Conservation (phyloP, 2,329 filamentous ascomycete genomes). For the Aureobasidium pullulans region DNA sequence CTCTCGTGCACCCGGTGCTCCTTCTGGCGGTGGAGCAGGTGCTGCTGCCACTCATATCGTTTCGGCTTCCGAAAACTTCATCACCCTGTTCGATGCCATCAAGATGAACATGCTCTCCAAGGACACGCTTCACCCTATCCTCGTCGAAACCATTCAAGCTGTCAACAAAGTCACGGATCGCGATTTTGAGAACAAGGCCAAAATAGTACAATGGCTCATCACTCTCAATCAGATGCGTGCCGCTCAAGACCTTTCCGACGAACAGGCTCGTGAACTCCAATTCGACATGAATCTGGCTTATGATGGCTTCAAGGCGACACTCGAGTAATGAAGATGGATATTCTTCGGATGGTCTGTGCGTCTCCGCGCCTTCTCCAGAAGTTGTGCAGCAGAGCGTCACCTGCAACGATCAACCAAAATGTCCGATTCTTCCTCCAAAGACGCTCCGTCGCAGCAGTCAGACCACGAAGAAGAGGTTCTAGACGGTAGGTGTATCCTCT, state of each 20-base stretch:
- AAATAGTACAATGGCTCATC: conserved; percentile 98
- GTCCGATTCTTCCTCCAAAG: not conserved
- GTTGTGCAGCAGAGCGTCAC: not conserved
- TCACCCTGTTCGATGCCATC: conserved; percentile 92
- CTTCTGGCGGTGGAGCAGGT: conserved; percentile 32
- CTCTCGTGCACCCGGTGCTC: conserved; percentile 22
- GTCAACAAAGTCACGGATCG: conserved; percentile 94
- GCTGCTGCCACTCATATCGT: conserved; percentile 59
- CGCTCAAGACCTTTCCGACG: conserved; percentile 79
- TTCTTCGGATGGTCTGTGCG: conserved; percentile 11
- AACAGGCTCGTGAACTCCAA: conserved; percentile 80
- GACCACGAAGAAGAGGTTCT: conserved; percentile 24
- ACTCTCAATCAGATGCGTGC: conserved; percentile 96
- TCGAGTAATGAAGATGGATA: conserved; percentile 34
- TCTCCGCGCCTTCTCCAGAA: conserved; percentile 12
- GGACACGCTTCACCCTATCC: conserved; percentile 87
- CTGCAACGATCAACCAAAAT: not conserved
- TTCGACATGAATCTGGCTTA: conserved; percentile 94
- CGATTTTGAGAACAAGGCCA: conserved; percentile 90
- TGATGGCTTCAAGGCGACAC: conserved; percentile 78
- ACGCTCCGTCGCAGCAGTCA: conserved; percentile 16
- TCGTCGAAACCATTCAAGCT: conserved; percentile 92
- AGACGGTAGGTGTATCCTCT: conserved; percentile 35
- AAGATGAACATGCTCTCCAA: conserved; percentile 89
- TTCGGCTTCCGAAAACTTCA: conserved; percentile 94